Evolutionary conservation across 306 rosid species (phyloP).

Genomic region (Cicer bijugum): DNA sequence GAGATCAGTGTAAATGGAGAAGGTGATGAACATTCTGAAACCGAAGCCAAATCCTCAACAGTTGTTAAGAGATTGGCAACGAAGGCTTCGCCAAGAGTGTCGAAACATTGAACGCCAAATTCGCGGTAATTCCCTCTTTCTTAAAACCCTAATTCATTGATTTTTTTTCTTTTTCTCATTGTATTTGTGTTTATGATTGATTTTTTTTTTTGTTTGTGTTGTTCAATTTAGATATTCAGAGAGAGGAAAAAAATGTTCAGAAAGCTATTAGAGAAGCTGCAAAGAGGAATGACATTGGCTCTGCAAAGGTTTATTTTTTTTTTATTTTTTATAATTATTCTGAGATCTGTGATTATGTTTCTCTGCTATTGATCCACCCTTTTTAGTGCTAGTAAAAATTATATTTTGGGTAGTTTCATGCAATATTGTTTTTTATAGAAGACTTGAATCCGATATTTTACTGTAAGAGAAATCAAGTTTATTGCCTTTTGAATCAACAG

Average conservation of each 20-base stretch:
- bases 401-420: not conserved
- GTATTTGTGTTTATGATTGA: slow-evolving; percentile 15
- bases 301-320: slow-evolving; percentile 78
- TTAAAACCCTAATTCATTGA: slow-evolving; percentile 29
- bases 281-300: slow-evolving; percentile 91
- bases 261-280: slow-evolving; percentile 93
- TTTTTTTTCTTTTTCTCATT: not conserved
- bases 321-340: not conserved
- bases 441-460: not conserved
- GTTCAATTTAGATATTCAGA: slow-evolving; percentile 71
- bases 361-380: not conserved
- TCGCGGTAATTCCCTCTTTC: slow-evolving; percentile 58
- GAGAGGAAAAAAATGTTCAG: slow-evolving; percentile 88
- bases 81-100: slow-evolving; percentile 89
- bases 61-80: slow-evolving; percentile 82
- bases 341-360: slow-evolving; percentile 14
- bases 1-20: slow-evolving; percentile 62
- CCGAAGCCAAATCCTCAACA: slow-evolving; percentile 80
- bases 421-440: not conserved
- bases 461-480: not conserved
- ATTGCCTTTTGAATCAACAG: not conserved
- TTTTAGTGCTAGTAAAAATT: slow-evolving; percentile 5
- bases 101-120: slow-evolving; percentile 91
- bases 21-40: slow-evolving; percentile 70
- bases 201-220: slow-evolving; percentile 2